Conservation (phyloP, 345 rosid species). For the Citrus reticulata region DNA sequence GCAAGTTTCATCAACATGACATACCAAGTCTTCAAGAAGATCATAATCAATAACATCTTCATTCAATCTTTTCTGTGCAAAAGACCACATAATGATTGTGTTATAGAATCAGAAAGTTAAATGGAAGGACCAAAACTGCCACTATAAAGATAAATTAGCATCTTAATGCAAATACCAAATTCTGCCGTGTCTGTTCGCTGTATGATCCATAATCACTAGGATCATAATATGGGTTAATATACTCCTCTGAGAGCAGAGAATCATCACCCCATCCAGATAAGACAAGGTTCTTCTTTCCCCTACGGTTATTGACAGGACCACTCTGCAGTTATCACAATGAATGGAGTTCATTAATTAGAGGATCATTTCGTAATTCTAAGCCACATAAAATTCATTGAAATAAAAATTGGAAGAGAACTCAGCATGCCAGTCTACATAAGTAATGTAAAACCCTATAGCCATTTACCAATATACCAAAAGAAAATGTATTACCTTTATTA, state of each 20-base stretch:
- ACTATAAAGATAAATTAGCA: slow-evolving; percentile 1
- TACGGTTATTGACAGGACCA: slow-evolving; percentile 63
- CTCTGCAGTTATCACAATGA: slow-evolving; percentile 35
- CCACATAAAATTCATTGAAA: background rate
- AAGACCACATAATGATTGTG: slow-evolving; percentile 8
- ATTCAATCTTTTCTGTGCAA: slow-evolving; percentile 69
- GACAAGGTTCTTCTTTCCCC: slow-evolving; percentile 94
- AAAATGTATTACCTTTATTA: background rate
- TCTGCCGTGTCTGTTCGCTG: slow-evolving; percentile 62
- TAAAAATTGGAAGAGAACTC: background rate
- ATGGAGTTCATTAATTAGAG: background rate
- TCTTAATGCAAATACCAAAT: slow-evolving; percentile 53
- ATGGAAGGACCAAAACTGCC: slow-evolving; percentile 10
- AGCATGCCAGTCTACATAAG: background rate
- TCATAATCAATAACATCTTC: slow-evolving; percentile 86
- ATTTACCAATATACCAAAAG: background rate
- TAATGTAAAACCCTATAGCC: background rate
- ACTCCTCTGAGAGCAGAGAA: slow-evolving; percentile 68
- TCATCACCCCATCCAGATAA: slow-evolving; percentile 92
- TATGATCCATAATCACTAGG: slow-evolving; percentile 57
- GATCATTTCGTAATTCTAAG: background rate
- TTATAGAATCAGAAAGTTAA: slow-evolving; percentile 11
- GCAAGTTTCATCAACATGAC: slow-evolving; percentile 78
- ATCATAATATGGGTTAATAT: slow-evolving; percentile 60
- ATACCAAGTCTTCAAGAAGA: slow-evolving; percentile 85